Evolutionary conservation across 2,329 filamentous ascomycete genomes (phyloP).

Genomic region (Colletotrichum musae): DNA sequence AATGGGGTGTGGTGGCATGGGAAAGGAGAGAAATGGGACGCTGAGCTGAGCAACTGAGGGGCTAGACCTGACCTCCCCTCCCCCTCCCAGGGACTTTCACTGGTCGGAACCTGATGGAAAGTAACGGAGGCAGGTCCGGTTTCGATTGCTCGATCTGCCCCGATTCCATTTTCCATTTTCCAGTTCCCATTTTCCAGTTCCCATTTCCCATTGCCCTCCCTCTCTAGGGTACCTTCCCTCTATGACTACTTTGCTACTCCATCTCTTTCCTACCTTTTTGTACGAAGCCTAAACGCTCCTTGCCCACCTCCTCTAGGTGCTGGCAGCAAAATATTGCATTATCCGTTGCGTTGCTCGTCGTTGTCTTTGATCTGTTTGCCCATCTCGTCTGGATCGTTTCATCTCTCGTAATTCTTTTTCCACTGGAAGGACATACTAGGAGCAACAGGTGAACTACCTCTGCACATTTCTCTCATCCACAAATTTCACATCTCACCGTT

Average conservation of each 20-base stretch:
- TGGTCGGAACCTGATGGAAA: slow-evolving; percentile 28
- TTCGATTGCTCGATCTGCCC: background rate
- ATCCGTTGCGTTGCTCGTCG: background rate
- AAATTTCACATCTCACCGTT: too few species aligned
- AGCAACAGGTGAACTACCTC: slow-evolving; percentile 11
- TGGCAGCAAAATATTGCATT: background rate
- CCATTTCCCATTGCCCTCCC: background rate
- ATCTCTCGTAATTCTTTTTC: background rate
- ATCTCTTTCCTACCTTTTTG: too few species aligned
- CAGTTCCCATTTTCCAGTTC: background rate
- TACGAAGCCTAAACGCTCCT: too few species aligned
- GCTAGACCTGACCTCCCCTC: background rate
- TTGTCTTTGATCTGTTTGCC: background rate
- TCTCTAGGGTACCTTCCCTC: background rate
- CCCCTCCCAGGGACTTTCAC: background rate
- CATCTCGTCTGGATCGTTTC: background rate
- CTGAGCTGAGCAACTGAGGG: background rate
- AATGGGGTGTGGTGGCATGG: background rate
- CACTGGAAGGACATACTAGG: background rate
- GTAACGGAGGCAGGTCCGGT: slow-evolving; percentile 36
- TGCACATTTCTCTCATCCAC: background rate
- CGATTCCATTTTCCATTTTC: background rate
- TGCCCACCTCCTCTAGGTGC: too few species aligned
- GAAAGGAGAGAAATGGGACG: slow-evolving; percentile 11
- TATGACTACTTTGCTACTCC: too few species aligned